A percentile compares a stretch with the other conserved stretches of the same genome.
Evolutionary conservation across 257 asterid genomes (phyloP).

Genomic region (Capsicum pubescens): DNA sequence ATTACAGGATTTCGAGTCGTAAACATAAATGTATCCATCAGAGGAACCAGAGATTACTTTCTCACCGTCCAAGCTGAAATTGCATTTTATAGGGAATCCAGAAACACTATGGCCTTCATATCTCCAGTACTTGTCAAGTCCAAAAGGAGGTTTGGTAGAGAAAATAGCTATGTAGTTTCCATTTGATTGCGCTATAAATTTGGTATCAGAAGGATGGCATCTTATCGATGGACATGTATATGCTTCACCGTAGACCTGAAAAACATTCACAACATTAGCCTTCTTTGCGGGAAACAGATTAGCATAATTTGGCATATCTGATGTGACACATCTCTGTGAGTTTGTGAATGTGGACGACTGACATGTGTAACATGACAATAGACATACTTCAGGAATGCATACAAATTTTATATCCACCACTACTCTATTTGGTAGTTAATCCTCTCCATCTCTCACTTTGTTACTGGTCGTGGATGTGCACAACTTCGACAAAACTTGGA

Average conservation of each 20-base stretch:
- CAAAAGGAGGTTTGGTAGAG: slow-evolving; percentile 71
- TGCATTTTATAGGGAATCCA: slow-evolving; percentile 91
- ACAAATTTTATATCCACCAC: neutral
- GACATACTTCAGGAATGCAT: neutral
- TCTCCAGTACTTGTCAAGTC: slow-evolving; percentile 77
- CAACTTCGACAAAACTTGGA: neutral
- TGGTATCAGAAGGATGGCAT: slow-evolving; percentile 80
- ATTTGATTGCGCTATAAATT: slow-evolving; percentile 87
- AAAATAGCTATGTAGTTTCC: slow-evolving; percentile 92
- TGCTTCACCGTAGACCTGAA: slow-evolving; percentile 88
- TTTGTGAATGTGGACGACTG: neutral
- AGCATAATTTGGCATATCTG: neutral
- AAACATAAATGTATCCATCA: slow-evolving; percentile 78
- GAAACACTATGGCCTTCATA: slow-evolving; percentile 80
- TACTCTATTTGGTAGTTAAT: neutral
- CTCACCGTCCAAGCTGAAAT: slow-evolving; percentile 73
- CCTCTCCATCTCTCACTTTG: neutral
- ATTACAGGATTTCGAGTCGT: slow-evolving; percentile 61
- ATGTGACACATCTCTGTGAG: neutral
- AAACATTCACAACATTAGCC: neutral
- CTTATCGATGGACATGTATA: slow-evolving; percentile 81
- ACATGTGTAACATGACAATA: neutral
- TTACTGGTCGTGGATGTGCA: slow-evolving; percentile 2
- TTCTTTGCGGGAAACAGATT: neutral
- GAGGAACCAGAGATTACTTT: slow-evolving; percentile 75